Conservation (phyloP, 371 early-diverging fungal species). For the Amoeboaphelidium protococcarum region DNA sequence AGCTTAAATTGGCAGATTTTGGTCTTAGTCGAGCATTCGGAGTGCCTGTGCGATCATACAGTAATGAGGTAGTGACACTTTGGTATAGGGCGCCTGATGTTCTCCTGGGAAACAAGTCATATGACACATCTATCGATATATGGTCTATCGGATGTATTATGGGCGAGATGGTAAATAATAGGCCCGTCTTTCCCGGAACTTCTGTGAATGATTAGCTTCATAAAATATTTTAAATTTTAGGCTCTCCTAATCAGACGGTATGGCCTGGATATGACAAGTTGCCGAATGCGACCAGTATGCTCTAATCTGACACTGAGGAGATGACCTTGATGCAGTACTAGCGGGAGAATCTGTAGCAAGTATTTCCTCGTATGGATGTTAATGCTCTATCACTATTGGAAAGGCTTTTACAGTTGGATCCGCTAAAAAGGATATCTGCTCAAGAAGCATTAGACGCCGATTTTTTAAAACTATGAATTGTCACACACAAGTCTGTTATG, state of each 20-base stretch:
- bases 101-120: constrained; percentile 75
- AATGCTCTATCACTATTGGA: too few relatives aligned
- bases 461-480: too few relatives aligned
- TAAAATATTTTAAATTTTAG: constrained; percentile 35
- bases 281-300: too few relatives aligned
- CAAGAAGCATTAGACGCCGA: too few relatives aligned
- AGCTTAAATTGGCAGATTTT: constrained; percentile 81
- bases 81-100: constrained; percentile 97
- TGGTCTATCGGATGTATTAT: constrained; percentile 98
- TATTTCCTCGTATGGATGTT: too few relatives aligned
- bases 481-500: too few relatives aligned
- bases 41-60: constrained; percentile 65
- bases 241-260: constrained; percentile 14
- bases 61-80: constrained; percentile 92
- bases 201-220: constrained; percentile 68
- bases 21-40: constrained; percentile 89
- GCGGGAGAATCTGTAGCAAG: too few relatives aligned
- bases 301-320: too few relatives aligned
- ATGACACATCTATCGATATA: constrained; percentile 94
- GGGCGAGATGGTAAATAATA: constrained; percentile 54
- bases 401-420: too few relatives aligned
- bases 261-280: too few relatives aligned
- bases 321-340: too few relatives aligned
- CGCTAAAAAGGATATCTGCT: too few relatives aligned
- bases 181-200: constrained; percentile 86